Conservation (phyloP, 2,329 filamentous ascomycete genomes). For the Pseudohalonectria lignicola region DNA sequence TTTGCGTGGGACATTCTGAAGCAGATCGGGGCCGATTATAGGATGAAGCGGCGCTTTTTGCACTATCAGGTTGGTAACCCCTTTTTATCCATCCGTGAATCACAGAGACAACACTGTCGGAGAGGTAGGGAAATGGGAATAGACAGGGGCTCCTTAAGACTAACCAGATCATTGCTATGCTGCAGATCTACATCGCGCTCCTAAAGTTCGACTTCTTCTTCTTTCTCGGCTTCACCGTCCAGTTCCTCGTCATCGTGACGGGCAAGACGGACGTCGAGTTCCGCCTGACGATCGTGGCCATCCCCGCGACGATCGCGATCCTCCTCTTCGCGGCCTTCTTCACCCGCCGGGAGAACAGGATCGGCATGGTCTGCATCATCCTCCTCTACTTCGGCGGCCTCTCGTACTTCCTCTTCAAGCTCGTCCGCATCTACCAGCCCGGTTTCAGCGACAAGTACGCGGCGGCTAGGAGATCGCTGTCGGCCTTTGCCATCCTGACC, state of each 20-base stretch:
- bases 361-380: slow-evolving; percentile 70
- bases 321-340: slow-evolving; percentile 77
- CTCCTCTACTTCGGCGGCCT: slow-evolving; percentile 80
- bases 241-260: slow-evolving; percentile 89
- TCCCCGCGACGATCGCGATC: slow-evolving; percentile 84
- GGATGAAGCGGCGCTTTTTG: slow-evolving; percentile 93
- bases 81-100: neutral
- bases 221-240: slow-evolving; percentile 96
- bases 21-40: slow-evolving; percentile 92
- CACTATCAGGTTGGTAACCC: slow-evolving; percentile 69
- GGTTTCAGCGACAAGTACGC: slow-evolving; percentile 50
- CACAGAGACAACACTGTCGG: too few species aligned
- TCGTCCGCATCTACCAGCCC: slow-evolving; percentile 84
- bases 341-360: slow-evolving; percentile 69
- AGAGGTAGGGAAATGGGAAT: too few species aligned
- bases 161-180: neutral
- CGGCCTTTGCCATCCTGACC: slow-evolving; percentile 88
- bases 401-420: slow-evolving; percentile 96
- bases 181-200: slow-evolving; percentile 88
- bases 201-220: slow-evolving; percentile 99
- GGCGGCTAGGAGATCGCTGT: slow-evolving; percentile 75
- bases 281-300: slow-evolving; percentile 75
- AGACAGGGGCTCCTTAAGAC: too few species aligned
- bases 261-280: slow-evolving; percentile 62
- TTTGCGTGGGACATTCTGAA: slow-evolving; percentile 99